phyloP scores from a whole-genome alignment of 1,139 yeast genomes.

The Blastobotrys illinoisensis region DNA sequence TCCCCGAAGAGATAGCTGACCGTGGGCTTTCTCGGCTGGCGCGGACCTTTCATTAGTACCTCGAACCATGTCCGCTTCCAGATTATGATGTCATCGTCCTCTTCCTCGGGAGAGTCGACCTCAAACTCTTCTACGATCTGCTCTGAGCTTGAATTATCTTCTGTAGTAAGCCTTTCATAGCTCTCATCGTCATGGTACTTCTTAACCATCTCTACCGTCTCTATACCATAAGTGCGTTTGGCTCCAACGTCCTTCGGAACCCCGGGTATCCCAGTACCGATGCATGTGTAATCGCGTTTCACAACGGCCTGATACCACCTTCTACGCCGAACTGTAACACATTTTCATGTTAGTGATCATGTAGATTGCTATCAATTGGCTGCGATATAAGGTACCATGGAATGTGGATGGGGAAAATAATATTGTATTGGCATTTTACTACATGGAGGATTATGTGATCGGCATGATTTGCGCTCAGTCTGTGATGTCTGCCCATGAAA shows the following conservation, averaged over 20 bases:
- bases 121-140: not conserved
- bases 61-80: conserved; percentile 11
- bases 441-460: too few relatives aligned
- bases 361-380: too few relatives aligned
- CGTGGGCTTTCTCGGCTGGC: conserved; percentile 19
- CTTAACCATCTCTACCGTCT: not conserved
- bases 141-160: not conserved
- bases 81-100: not conserved
- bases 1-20: conserved; percentile 21
- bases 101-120: not conserved
- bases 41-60: conserved; percentile 25
- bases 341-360: too few relatives aligned
- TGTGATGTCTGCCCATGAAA: not conserved
- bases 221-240: not conserved
- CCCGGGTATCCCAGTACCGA: too few relatives aligned
- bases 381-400: too few relatives aligned
- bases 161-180: not conserved
- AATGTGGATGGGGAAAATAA: too few relatives aligned
- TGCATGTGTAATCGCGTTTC: too few relatives aligned
- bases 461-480: too few relatives aligned
- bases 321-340: too few relatives aligned
- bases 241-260: too few relatives aligned
- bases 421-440: too few relatives aligned
- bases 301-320: too few relatives aligned
- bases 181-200: not conserved